Evolutionary conservation across 2,329 filamentous ascomycete genomes (phyloP), one percentile per base, ranked within the genome.

Genomic region (Myriangium duriaei): DNA sequence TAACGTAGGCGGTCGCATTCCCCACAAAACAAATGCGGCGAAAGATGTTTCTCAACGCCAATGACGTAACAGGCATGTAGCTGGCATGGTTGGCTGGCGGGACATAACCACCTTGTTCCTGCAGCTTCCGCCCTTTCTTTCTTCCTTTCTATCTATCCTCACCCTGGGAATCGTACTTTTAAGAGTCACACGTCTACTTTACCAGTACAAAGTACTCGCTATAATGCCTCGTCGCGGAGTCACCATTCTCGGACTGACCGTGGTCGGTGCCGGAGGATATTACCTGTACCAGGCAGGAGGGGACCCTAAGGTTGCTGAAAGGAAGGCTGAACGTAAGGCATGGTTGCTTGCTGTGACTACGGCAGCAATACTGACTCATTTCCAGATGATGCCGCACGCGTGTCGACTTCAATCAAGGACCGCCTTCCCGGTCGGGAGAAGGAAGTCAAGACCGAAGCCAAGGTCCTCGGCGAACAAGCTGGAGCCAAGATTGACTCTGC

Each of bases 201-300:
- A 43, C 5, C 29, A 33, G 3, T 19, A n/a, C 14, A 9, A 14
- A 10, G 6, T 15, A 29, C 31, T 29, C 11, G 7, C 30, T 17
- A 37, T 24, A 35, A 46, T 46, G 44, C 40, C 44, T 15, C 37
- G 40, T 24, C 40, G 41, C 24, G 40, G 21, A 12, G 34, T 29
- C 26, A 34, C 38, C 18, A 39, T 44, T 14, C 31, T 36, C 32
- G 42, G 41, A 31, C 18, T 46, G 9, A 36, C 41, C 29, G 37
- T 40, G 17, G 45, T 40, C 34, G 42, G 41, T 34, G 42, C 24
- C 21, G 40, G 32, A 31, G 85, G 81, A 30, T 96, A 94, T 71
- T 96, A 96, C 68, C 72, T 96, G 45, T 98, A 93, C 69, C 70
- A 64, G 36, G 81, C 87, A 11, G 88, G 88, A 44, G 87, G 88